These are phyloP conservation scores for Sporothrix pseudoabietina DNA, from an alignment of 2,329 filamentous ascomycete species.

Conservation along the genomic window DNA sequence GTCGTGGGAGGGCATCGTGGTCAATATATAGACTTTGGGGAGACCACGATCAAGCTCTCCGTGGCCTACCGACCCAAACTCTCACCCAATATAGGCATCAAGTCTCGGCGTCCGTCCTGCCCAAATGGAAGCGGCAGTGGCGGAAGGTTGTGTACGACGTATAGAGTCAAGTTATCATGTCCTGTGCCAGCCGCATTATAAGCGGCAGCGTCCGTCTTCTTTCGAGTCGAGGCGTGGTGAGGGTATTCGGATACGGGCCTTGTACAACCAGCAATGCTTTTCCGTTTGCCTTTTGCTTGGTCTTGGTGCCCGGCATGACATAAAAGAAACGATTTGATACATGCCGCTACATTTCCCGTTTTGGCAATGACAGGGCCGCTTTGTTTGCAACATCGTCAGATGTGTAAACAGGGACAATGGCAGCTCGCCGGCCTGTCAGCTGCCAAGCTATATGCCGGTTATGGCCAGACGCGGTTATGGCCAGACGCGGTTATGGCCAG, in stretches of 20 bases:
- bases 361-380: background rate
- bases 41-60: background rate
- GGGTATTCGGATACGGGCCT: background rate
- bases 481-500: background rate
- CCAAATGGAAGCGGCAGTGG: background rate
- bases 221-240: background rate
- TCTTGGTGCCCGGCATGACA: background rate
- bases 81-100: background rate
- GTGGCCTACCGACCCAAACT: background rate
- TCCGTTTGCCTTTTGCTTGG: background rate
- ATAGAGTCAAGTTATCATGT: background rate
- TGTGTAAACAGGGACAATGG: background rate
- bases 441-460: background rate
- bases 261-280: background rate
- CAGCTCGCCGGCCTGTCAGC: background rate
- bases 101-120: background rate
- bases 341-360: slow-evolving; percentile 3
- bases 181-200: background rate
- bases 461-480: no score
- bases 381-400: slow-evolving; percentile 3
- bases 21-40: slow-evolving; percentile 9
- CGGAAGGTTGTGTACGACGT: background rate
- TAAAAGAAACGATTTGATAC: background rate
- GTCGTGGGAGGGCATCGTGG: background rate
- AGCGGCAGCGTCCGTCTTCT: background rate